Percentiles rank a stretch among this genome's conserved stretches.
Conservation (phyloP, 805 yeast genomes). For the Monosporozyma solicola region DNA sequence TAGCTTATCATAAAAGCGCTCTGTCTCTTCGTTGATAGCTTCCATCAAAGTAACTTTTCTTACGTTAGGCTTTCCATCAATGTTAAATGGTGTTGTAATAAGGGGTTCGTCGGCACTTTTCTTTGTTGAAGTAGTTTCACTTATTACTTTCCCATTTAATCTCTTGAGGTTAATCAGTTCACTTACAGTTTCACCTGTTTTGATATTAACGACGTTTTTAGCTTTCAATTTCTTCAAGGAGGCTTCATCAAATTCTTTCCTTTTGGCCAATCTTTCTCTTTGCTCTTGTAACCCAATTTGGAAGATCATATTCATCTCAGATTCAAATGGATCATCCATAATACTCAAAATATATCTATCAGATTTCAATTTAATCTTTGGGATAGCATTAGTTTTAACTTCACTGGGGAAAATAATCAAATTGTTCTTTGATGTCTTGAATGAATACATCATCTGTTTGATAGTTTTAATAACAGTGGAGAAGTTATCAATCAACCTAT, state of each 20-base stretch:
- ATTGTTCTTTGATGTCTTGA: conserved; percentile 35
- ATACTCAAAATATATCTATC: conserved; percentile 51
- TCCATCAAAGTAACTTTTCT: conserved; percentile 2
- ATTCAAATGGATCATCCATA: conserved; percentile 88
- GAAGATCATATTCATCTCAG: conserved; percentile 53
- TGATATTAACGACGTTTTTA: not conserved
- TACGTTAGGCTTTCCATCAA: conserved; percentile 2
- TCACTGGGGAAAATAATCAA: conserved; percentile 33
- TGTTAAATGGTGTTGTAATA: conserved; percentile 5
- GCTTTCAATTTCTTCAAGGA: conserved; percentile 9
- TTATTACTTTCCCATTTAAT: not conserved
- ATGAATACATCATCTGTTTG: conserved; percentile 47
- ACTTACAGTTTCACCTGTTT: conserved; percentile 3
- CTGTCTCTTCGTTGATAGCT: conserved; percentile 8
- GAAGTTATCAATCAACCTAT: conserved; percentile 71
- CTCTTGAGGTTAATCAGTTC: conserved; percentile 4
- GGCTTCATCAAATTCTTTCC: conserved; percentile 31
- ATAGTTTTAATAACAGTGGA: conserved; percentile 58
- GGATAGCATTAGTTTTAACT: conserved; percentile 40
- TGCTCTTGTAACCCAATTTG: conserved; percentile 65
- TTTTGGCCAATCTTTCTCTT: conserved; percentile 46
- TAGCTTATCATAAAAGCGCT: conserved; percentile 26
- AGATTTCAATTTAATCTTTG: conserved; percentile 48
- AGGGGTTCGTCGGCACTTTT: not conserved
- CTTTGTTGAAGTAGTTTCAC: not conserved